Percentiles rank a stretch among this genome's conserved stretches.
Conservation (phyloP, 2,329 filamentous ascomycete genomes). For the Dryadomyces quercus-mongolicae region DNA sequence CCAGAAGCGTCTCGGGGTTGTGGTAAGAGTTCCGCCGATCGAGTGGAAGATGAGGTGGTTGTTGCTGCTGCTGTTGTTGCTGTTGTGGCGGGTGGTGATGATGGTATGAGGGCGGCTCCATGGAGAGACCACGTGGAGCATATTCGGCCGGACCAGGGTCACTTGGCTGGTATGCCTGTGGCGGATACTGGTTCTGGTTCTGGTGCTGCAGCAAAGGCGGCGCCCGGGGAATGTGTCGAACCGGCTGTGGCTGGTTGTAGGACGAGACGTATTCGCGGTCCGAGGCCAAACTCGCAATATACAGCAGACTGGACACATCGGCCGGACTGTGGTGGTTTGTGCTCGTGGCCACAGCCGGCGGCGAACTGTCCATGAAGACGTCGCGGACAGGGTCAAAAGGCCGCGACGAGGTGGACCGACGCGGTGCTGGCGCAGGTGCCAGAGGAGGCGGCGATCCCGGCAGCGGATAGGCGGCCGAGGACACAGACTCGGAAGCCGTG, state of each 20-base stretch:
- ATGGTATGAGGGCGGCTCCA: slow-evolving; percentile 1
- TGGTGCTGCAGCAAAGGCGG: slow-evolving; percentile 1
- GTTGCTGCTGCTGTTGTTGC: neutral
- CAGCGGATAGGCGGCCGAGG: too few relatives aligned
- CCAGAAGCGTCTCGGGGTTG: slow-evolving; percentile 5
- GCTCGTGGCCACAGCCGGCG: neutral
- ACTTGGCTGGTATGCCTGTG: neutral
- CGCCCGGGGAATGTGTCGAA: slow-evolving; percentile 5
- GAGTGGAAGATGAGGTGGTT: neutral
- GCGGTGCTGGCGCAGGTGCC: neutral
- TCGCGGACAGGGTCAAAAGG: slow-evolving; percentile 33
- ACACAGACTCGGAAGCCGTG: neutral
- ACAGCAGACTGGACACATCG: slow-evolving; percentile 7
- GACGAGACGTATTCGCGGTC: slow-evolving; percentile 7
- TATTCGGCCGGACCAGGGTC: neutral
- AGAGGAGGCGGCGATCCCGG: neutral
- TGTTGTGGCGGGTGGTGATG: neutral
- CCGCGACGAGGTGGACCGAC: slow-evolving; percentile 20
- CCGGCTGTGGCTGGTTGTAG: slow-evolving; percentile 1
- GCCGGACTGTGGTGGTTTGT: neutral
- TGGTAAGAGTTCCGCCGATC: neutral
- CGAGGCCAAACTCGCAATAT: slow-evolving; percentile 8
- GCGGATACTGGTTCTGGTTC: neutral
- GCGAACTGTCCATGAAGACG: slow-evolving; percentile 21
- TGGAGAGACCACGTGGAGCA: slow-evolving; percentile 3